Evolutionary conservation across 352 stramenopile genomes (phyloP), one percentile per base, ranked within the genome.

Genomic region (Phytopythium kandeliae): DNA sequence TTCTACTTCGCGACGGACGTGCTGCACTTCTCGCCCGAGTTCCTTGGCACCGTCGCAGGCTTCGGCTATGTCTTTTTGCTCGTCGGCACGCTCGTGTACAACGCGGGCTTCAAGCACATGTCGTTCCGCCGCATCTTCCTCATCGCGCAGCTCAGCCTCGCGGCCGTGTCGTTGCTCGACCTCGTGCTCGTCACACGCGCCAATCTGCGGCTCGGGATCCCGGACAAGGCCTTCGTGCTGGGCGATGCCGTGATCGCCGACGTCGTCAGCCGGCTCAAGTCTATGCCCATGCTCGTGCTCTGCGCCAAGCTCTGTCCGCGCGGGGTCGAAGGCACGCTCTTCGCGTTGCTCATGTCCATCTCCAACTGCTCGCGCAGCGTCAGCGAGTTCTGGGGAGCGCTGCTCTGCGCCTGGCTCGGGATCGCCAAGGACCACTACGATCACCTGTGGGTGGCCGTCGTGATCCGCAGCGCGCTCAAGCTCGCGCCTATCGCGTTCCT

Each of bases 1-100:
- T 96, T 99, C 50, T 98, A 97, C 63, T 99, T 98, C 57, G 74
- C 96, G 16, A 98, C 93, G 0, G 89, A 98, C 56, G 90, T 98
- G 40, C 78, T 99, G 36, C 67, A 91, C 54, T 97, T 99, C 62
- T 89, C 88, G 38, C 90, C 95, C 21, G 93, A 98, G 69, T 98
- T 99, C 65, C 69, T 99, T 21, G 96, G 94, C 25, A 77, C 82
- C 15, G 87, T 98, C 17, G 78, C 58, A 9, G 71, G 73, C 11
- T 80, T 89, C 36, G 83, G 83, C 7, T 89, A 85, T 48, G 72
- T 87, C 25, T 89, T 94, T 34, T 51, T 95, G 11, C 75, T 94
- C 46, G 51, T 89, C 6, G 84, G 83, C 17, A 94, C 83, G 12
- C 69, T 92, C 45, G 57, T 92, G 45, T 93, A 94, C 72, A 94